phyloP scores from a whole-genome alignment of 257 asterid species.

The Solanum rostratum region DNA sequence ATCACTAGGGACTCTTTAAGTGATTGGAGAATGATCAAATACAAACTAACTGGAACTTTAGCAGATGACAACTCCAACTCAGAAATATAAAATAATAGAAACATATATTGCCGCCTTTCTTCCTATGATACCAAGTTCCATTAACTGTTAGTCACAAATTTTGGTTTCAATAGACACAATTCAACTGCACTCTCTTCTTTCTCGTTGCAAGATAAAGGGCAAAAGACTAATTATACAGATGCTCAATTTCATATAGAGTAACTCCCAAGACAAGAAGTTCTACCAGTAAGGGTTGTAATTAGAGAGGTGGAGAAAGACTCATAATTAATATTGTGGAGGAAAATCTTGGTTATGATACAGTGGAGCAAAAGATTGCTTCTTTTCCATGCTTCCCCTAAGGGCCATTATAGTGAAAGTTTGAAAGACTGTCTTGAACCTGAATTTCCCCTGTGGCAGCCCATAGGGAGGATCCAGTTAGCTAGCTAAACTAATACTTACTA shows the following conservation, averaged over 20 bases:
- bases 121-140: neutral
- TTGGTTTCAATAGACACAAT: neutral
- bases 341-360: neutral
- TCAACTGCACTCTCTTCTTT: neutral
- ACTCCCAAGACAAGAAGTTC: neutral
- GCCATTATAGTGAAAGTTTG: neutral
- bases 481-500: neutral
- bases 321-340: neutral
- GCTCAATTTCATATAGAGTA: neutral
- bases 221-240: neutral
- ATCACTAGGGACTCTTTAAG: neutral
- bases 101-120: neutral
- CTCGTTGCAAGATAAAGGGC: neutral
- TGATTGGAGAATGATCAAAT: neutral
- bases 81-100: neutral
- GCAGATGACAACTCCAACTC: neutral
- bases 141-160: neutral
- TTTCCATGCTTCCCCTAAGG: neutral
- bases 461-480: neutral
- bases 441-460: neutral
- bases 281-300: neutral
- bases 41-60: neutral
- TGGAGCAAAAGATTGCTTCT: neutral
- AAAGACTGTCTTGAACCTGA: neutral
- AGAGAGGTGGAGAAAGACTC: neutral